Percentiles rank a stretch among this genome's conserved stretches.
Evolutionary conservation across 345 rosid genomes (phyloP).

Genomic region (Hypericum perforatum): DNA sequence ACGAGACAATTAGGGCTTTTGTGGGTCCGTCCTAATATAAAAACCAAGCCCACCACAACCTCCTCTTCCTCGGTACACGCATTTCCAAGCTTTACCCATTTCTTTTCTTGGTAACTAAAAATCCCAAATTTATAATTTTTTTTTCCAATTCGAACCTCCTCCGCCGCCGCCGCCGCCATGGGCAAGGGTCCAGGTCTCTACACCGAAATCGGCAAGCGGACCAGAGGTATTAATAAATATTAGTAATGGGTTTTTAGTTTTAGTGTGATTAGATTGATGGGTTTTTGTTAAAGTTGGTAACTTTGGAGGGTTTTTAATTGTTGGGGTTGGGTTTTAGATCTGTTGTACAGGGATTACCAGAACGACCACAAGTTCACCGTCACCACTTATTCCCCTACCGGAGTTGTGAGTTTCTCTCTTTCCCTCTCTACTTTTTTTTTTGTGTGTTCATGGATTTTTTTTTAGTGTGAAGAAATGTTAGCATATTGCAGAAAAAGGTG

Average conservation of each 20-base stretch:
- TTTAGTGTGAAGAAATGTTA: no score
- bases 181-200: constrained; percentile 90
- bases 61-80: no score
- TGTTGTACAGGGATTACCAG: constrained; percentile 87
- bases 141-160: no score
- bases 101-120: no score
- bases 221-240: constrained; percentile 41
- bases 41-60: no score
- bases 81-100: no score
- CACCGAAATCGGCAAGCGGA: constrained; percentile 85
- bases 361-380: constrained; percentile 79
- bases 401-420: constrained; percentile 51
- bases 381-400: constrained; percentile 70
- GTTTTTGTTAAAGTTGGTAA: constrained; percentile 3
- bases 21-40: no score
- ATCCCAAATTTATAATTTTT: no score
- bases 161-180: constrained; percentile 26
- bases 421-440: neutral
- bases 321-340: constrained; percentile 34
- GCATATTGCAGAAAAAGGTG: no score
- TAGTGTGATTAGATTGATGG: neutral
- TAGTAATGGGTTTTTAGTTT: neutral
- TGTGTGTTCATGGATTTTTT: no score
- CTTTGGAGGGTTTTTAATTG: constrained; percentile 1
- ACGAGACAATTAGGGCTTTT: no score